phyloP scores from a whole-genome alignment of 2,329 filamentous ascomycete species.

The Diaporthe nobilis region DNA sequence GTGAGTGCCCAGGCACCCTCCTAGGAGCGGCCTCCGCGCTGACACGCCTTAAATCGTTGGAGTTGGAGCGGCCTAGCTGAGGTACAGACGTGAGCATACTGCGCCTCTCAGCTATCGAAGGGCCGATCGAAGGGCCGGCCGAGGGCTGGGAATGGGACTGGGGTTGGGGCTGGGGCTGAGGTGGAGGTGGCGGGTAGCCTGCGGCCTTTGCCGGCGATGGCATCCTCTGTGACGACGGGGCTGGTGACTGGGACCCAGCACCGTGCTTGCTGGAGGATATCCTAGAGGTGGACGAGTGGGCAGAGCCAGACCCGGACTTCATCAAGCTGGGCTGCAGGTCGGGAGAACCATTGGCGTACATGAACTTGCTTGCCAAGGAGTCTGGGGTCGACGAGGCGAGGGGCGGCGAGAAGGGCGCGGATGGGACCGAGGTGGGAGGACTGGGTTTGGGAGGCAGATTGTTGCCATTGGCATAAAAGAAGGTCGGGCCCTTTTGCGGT shows the following conservation, averaged over 20 bases:
- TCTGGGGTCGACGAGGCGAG: constrained; percentile 55
- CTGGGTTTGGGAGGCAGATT: constrained; percentile 53
- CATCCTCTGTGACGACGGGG: constrained; percentile 57
- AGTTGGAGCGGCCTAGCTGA: constrained; percentile 52
- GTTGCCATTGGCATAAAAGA: constrained; percentile 70
- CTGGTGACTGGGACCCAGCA: constrained; percentile 48
- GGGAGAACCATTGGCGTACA: constrained; percentile 79
- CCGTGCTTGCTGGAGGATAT: constrained; percentile 57
- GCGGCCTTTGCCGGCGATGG: constrained; percentile 58
- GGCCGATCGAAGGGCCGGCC: constrained; percentile 40
- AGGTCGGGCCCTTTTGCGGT: constrained; percentile 58
- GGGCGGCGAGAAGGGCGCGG: constrained; percentile 51
- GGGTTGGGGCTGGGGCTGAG: constrained; percentile 43
- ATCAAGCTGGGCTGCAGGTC: constrained; percentile 59
- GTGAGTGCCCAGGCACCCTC: constrained; percentile 53
- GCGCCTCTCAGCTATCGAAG: constrained; percentile 46
- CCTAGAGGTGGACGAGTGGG: constrained; percentile 61
- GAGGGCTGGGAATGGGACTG: constrained; percentile 33
- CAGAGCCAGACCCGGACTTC: constrained; percentile 60
- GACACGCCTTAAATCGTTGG: constrained; percentile 55
- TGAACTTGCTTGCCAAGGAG: constrained; percentile 73
- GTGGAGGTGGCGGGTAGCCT: constrained; percentile 44
- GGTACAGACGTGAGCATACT: constrained; percentile 54
- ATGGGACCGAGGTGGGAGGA: constrained; percentile 46
- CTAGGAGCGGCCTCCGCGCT: constrained; percentile 58